Percentiles rank a stretch among this genome's conserved stretches.
Evolutionary conservation across 805 yeast species (phyloP).

Genomic region (Yarrowia phangngaensis): DNA sequence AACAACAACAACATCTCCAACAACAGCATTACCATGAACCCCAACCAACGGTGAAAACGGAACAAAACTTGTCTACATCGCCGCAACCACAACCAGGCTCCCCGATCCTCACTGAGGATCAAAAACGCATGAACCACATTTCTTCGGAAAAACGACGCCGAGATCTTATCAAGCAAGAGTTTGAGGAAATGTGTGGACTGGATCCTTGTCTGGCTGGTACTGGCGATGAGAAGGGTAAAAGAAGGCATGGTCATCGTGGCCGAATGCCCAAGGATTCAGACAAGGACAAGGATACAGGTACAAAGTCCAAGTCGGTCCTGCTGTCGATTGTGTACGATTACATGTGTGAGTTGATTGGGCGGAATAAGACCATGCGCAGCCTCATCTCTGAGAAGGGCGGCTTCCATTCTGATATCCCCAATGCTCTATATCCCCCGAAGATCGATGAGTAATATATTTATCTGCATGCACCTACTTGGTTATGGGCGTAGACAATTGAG

Average conservation of each 20-base stretch:
- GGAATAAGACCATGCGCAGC: conserved; percentile 34
- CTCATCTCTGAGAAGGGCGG: conserved; percentile 31
- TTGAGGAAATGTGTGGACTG: conserved; percentile 40
- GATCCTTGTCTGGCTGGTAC: conserved; percentile 37
- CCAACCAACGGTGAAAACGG: conserved; percentile 50
- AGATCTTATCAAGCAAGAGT: conserved; percentile 41
- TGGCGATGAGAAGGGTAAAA: conserved; percentile 23
- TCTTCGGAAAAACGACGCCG: conserved; percentile 43
- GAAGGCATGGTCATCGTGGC: conserved; percentile 23
- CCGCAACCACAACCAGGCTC: conserved; percentile 20
- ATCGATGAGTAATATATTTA: conserved; percentile 17
- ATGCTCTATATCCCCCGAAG: conserved; percentile 16
- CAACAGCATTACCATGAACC: no score
- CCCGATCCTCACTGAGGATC: conserved; percentile 37
- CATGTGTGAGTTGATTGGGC: conserved; percentile 31
- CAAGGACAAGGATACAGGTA: conserved; percentile 25
- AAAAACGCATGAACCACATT: conserved; percentile 42
- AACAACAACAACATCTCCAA: conserved; percentile 24
- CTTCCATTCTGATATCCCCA: conserved; percentile 28
- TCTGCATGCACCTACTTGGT: no score
- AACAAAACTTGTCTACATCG: conserved; percentile 9
- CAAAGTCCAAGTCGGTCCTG: conserved; percentile 34
- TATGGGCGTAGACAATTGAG: no score
- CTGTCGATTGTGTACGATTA: conserved; percentile 35
- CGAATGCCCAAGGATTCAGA: conserved; percentile 29